These are phyloP conservation scores for Tetrahymena thermophila DNA, from an alignment of 73 alveolate genomes.

Conservation along the genomic window DNA sequence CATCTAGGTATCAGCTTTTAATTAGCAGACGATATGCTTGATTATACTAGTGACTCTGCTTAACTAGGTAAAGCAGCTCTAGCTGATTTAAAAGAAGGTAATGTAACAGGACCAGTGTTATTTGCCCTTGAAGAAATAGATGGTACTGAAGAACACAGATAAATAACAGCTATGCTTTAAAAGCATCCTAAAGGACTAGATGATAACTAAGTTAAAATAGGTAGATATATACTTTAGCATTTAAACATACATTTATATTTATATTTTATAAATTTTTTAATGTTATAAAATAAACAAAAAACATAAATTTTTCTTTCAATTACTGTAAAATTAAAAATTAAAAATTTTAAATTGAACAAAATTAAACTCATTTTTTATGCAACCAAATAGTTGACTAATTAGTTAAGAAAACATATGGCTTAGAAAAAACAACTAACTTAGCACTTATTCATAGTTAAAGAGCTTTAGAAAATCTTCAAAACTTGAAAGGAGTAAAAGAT, in stretches of 20 bases:
- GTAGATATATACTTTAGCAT: too few relatives aligned
- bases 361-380: not conserved
- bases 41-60: conserved; percentile 23
- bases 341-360: too few relatives aligned
- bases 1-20: conserved; percentile 34
- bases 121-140: not conserved
- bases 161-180: not conserved
- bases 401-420: not conserved
- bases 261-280: not conserved
- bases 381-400: not conserved
- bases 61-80: conserved; percentile 24
- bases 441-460: not conserved
- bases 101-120: conserved; percentile 39
- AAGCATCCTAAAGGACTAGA: not conserved
- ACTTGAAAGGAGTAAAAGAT: not conserved
- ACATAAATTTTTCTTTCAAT: not conserved
- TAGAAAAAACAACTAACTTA: not conserved
- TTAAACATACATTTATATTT: too few relatives aligned
- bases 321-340: too few relatives aligned
- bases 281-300: not conserved
- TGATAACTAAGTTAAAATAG: not conserved
- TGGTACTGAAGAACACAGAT: not conserved
- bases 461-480: not conserved
- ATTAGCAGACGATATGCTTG: conserved; percentile 36
- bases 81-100: conserved; percentile 33